These are phyloP conservation scores for Galerina marginata DNA, from an alignment of 768 basidiomycete species.

Conservation along the genomic window DNA sequence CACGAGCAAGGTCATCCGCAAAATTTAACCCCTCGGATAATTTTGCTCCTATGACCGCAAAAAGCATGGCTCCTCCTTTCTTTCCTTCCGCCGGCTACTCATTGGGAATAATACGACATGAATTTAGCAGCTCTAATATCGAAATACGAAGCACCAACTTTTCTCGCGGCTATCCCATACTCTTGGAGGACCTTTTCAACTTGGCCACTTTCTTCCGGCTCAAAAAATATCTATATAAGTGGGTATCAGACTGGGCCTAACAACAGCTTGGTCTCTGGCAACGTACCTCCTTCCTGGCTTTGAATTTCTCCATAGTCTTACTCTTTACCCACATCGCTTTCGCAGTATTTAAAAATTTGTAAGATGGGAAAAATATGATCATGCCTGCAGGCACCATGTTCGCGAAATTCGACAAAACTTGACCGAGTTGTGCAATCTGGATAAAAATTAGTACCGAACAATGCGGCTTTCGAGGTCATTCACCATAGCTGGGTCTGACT, in stretches of 20 bases:
- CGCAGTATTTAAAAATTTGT: slow-evolving; percentile 75
- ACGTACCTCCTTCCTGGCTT: slow-evolving; percentile 74
- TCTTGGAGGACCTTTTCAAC: slow-evolving; percentile 80
- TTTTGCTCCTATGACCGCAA: slow-evolving; percentile 96
- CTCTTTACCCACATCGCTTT: slow-evolving; percentile 68
- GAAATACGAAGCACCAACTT: slow-evolving; percentile 12
- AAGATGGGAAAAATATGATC: slow-evolving; percentile 95
- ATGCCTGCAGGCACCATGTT: slow-evolving; percentile 84
- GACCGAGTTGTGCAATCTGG: slow-evolving; percentile 83
- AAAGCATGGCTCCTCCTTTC: slow-evolving; percentile 75
- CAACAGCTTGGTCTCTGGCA: not conserved
- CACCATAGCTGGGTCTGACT: slow-evolving; percentile 69
- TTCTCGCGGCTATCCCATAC: slow-evolving; percentile 61
- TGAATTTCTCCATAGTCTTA: slow-evolving; percentile 66
- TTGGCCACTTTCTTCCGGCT: slow-evolving; percentile 73
- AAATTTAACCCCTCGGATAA: slow-evolving; percentile 92
- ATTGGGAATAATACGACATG: not conserved
- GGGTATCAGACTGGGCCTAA: not conserved
- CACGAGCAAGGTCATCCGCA: slow-evolving; percentile 81
- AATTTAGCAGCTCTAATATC: not conserved
- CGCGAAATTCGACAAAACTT: slow-evolving; percentile 79
- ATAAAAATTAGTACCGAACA: not conserved
- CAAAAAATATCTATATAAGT: slow-evolving; percentile 76
- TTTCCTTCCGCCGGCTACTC: slow-evolving; percentile 29
- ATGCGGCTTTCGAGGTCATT: slow-evolving; percentile 27